These are phyloP conservation scores for Erysimum cheiri DNA, from an alignment of 441 rosid species.

Conservation along the genomic window DNA sequence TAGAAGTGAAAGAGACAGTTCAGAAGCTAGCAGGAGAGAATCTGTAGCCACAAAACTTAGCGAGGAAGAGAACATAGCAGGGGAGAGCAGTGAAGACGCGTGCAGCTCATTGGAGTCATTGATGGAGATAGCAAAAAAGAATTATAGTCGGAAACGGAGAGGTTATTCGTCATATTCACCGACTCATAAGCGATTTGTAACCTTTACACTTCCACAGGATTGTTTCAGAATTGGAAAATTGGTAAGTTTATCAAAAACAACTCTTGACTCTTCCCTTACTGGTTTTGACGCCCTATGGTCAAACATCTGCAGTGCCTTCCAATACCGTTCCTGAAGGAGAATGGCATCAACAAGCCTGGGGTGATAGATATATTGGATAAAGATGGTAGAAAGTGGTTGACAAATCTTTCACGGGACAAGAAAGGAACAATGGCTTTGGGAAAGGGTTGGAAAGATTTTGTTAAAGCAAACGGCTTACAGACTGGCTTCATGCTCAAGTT, in stretches of 20 bases:
- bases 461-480: constrained; percentile 14
- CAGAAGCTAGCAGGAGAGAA: constrained; percentile 13
- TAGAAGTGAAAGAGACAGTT: not conserved
- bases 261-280: not conserved
- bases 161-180: constrained; percentile 28
- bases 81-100: not conserved
- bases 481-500: constrained; percentile 22
- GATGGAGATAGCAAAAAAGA: not conserved
- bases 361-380: not conserved
- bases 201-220: constrained; percentile 27
- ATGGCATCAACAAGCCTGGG: constrained; percentile 16
- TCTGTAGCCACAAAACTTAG: constrained; percentile 1
- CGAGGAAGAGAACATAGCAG: constrained; percentile 13
- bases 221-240: not conserved
- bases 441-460: constrained; percentile 32
- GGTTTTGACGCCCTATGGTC: not conserved
- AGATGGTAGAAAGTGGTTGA: constrained; percentile 9
- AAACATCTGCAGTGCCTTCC: constrained; percentile 10
- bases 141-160: not conserved
- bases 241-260: constrained; percentile 25
- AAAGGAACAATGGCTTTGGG: constrained; percentile 20
- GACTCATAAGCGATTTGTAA: constrained; percentile 11
- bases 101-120: not conserved
- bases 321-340: not conserved
- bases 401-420: not conserved